Percentiles rank a stretch among this genome's conserved stretches.
Evolutionary conservation across 805 yeast species (phyloP).

Genomic region (Candida oleophila): DNA sequence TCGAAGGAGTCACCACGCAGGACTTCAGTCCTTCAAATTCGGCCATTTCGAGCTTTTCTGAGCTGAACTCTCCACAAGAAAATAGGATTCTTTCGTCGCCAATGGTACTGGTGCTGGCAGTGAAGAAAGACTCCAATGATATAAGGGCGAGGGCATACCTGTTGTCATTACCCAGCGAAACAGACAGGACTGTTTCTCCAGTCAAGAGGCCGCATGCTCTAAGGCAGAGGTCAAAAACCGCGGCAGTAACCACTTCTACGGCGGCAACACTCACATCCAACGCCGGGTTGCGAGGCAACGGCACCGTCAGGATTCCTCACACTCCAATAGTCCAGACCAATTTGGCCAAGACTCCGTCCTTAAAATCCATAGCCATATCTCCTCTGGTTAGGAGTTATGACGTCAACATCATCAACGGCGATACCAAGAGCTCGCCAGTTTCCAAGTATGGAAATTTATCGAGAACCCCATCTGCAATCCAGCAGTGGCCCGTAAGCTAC

Average conservation of each 20-base stretch:
- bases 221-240: constrained; percentile 23
- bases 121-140: constrained; percentile 1
- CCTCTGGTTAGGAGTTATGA: constrained; percentile 26
- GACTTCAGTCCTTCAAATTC: constrained; percentile 2
- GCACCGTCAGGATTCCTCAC: neutral
- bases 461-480: neutral
- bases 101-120: constrained; percentile 23
- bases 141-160: constrained; percentile 27
- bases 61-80: constrained; percentile 12
- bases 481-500: neutral
- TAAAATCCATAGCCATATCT: constrained; percentile 38
- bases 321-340: constrained; percentile 11
- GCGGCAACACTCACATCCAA: constrained; percentile 3
- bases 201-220: constrained; percentile 6
- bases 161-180: constrained; percentile 26
- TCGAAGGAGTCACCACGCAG: neutral
- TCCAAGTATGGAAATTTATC: neutral
- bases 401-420: neutral
- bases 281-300: neutral
- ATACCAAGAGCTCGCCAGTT: neutral
- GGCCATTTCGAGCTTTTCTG: neutral
- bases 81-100: constrained; percentile 32
- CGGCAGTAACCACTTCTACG: constrained; percentile 5
- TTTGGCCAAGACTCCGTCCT: constrained; percentile 30
- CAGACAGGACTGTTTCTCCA: neutral